Evolutionary conservation across 352 stramenopile genomes (phyloP).

Genomic region (Phytophthora capsici): DNA sequence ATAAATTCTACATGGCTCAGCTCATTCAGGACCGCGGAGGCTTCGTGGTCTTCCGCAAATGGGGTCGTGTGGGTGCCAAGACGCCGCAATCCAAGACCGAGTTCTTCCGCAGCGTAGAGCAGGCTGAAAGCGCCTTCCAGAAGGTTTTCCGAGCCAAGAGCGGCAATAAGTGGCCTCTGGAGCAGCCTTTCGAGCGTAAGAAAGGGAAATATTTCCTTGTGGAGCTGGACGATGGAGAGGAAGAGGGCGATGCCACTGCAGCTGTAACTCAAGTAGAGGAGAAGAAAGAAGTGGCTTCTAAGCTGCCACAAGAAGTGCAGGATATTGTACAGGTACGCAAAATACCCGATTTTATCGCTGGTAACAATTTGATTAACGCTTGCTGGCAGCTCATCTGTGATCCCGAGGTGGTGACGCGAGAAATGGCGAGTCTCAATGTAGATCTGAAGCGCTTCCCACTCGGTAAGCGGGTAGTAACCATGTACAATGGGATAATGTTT

Average conservation of each 20-base stretch:
- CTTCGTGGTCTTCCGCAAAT: constrained; percentile 51
- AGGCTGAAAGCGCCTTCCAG: constrained; percentile 20
- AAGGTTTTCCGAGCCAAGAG: constrained; percentile 65
- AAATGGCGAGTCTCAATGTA: constrained; percentile 56
- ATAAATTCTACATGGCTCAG: constrained; percentile 82
- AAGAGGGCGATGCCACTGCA: constrained; percentile 20
- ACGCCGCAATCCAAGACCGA: constrained; percentile 21
- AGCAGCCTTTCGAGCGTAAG: constrained; percentile 49
- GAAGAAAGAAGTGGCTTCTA: constrained; percentile 33
- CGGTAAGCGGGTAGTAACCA: constrained; percentile 16
- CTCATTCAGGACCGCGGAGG: constrained; percentile 51
- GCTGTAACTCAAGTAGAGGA: constrained; percentile 36
- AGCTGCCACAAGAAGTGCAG: constrained; percentile 44
- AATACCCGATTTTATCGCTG: not conserved
- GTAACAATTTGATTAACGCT: too few relatives aligned
- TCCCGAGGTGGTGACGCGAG: constrained; percentile 49
- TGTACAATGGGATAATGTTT: not conserved
- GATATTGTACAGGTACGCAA: constrained; percentile 44
- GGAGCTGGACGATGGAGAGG: constrained; percentile 53
- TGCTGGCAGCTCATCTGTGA: constrained; percentile 53
- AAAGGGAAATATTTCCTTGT: constrained; percentile 73
- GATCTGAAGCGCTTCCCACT: constrained; percentile 64
- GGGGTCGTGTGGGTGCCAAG: constrained; percentile 48
- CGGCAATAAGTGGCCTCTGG: constrained; percentile 67
- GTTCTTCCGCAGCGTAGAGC: too few relatives aligned